Conservation (phyloP, 768 basidiomycete genomes). For the Tulasnella sp. region DNA sequence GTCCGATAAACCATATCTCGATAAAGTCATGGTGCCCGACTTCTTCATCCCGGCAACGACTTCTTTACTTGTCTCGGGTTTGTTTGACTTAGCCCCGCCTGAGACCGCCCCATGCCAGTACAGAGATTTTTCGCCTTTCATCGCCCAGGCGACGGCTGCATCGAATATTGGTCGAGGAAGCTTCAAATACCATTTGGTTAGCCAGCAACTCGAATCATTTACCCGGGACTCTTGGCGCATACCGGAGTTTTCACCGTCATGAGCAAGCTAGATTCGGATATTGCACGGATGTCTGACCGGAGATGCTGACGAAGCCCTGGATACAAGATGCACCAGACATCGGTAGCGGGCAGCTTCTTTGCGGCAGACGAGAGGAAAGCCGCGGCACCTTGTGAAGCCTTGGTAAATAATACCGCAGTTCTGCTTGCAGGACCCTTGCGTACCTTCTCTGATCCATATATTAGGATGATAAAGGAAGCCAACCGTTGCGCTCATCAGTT, state of each 20-base stretch:
- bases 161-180: constrained; percentile 67
- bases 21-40: constrained; percentile 35
- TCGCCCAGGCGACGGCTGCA: constrained; percentile 79
- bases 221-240: constrained; percentile 22
- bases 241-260: constrained; percentile 70
- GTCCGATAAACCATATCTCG: constrained; percentile 35
- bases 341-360: constrained; percentile 68
- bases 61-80: constrained; percentile 57
- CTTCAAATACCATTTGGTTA: constrained; percentile 22
- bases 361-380: constrained; percentile 83
- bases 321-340: constrained; percentile 96
- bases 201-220: not conserved
- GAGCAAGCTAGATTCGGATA: constrained; percentile 67
- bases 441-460: constrained; percentile 89
- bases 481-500: constrained; percentile 76
- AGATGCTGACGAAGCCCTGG: constrained; percentile 80
- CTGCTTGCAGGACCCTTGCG: constrained; percentile 8
- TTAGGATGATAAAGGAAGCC: constrained; percentile 95
- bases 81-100: constrained; percentile 31
- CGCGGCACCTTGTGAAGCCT: constrained; percentile 47
- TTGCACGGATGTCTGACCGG: constrained; percentile 63
- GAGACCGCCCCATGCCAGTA: constrained; percentile 55
- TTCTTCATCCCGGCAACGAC: constrained; percentile 55
- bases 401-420: too few relatives aligned
- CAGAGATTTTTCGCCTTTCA: constrained; percentile 62